Percentiles rank a stretch among this genome's conserved stretches.
These are phyloP conservation scores for Rhodofomes roseus DNA, from an alignment of 1,284 basidiomycete species.

Conservation along the genomic window DNA sequence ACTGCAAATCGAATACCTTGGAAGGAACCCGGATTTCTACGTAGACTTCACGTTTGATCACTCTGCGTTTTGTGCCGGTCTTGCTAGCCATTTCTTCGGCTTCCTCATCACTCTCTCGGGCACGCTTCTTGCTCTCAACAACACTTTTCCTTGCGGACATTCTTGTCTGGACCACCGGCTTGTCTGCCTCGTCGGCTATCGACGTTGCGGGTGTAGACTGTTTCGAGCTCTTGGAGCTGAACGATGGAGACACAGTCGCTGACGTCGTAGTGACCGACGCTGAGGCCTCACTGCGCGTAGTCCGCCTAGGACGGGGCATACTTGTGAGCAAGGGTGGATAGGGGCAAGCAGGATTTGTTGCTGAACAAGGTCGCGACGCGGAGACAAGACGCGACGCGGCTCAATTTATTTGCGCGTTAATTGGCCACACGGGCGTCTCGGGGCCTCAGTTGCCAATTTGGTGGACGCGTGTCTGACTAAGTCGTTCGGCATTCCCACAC, in stretches of 20 bases:
- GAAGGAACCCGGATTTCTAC: constrained; percentile 37
- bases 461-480: not conserved
- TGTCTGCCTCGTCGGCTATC: constrained; percentile 26
- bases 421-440: not conserved
- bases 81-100: constrained; percentile 5
- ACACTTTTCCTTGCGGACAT: constrained; percentile 12
- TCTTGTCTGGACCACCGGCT: constrained; percentile 10
- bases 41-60: constrained; percentile 36
- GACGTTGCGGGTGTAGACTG: constrained; percentile 42
- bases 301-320: constrained; percentile 21
- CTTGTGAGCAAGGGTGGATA: not conserved
- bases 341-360: not conserved
- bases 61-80: constrained; percentile 41
- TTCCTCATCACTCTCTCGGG: constrained; percentile 22
- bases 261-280: constrained; percentile 31
- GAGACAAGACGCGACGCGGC: constrained; percentile 7
- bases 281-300: constrained; percentile 17
- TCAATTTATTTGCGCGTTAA: constrained; percentile 2
- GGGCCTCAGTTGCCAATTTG: not conserved
- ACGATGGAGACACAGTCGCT: constrained; percentile 36
- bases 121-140: constrained; percentile 26
- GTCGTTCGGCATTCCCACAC: not conserved
- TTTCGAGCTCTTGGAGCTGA: constrained; percentile 39
- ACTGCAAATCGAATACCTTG: constrained; percentile 29
- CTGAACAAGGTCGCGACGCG: not conserved